These are phyloP conservation scores for Coffea eugenioides DNA, from an alignment of 257 asterid genomes.

Conservation along the genomic window DNA sequence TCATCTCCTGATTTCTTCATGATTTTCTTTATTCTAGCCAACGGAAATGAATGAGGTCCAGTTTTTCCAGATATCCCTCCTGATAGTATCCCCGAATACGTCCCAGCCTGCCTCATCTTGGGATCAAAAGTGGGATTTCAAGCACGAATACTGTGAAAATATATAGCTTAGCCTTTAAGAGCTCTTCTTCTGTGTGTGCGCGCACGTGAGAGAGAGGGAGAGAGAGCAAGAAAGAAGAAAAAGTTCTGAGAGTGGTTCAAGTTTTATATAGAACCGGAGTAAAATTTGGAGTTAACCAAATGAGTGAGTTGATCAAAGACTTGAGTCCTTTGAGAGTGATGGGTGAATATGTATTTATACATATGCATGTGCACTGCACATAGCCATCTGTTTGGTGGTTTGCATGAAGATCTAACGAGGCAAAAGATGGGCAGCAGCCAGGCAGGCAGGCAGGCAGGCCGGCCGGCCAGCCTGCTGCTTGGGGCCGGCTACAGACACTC, in stretches of 20 bases:
- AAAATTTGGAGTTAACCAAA: background rate
- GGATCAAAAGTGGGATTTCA: constrained; percentile 17
- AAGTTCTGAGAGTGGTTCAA: background rate
- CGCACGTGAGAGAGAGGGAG: no score
- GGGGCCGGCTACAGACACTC: constrained; percentile 26
- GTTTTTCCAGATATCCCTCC: constrained; percentile 45
- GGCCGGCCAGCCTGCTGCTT: constrained; percentile 20
- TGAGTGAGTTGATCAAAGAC: background rate
- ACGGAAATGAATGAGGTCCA: constrained; percentile 71
- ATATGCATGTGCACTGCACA: background rate
- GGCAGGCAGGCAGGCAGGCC: no score
- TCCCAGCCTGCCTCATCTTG: constrained; percentile 77
- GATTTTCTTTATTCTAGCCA: constrained; percentile 44
- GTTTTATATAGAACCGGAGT: background rate
- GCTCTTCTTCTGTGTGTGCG: constrained; percentile 8
- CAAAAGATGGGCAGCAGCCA: no score
- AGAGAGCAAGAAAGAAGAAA: background rate
- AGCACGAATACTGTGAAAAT: no score
- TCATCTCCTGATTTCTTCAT: constrained; percentile 74
- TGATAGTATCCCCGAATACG: constrained; percentile 58
- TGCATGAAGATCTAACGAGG: no score
- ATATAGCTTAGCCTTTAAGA: background rate
- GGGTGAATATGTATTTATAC: background rate
- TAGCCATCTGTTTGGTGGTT: no score
- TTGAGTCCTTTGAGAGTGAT: constrained; percentile 3